Conservation (phyloP, 139 green algal species). For the Chlamydomonas applanata region DNA sequence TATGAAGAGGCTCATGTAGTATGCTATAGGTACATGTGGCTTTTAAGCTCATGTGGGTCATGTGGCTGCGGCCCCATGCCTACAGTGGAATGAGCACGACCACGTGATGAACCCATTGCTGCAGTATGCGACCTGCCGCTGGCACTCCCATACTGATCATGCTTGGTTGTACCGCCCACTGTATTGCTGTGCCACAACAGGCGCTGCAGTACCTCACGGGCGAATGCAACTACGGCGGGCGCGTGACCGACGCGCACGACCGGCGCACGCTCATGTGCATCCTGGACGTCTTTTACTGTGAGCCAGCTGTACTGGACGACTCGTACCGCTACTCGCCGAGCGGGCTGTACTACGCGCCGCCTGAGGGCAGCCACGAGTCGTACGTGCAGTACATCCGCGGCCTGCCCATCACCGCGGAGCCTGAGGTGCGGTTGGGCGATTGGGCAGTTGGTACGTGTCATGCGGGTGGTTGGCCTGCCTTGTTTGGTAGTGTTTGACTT, state of each 20-base stretch:
- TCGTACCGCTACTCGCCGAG: constrained; percentile 57
- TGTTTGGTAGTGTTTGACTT: no score
- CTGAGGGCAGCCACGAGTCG: constrained; percentile 44
- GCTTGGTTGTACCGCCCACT: no score
- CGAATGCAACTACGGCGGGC: no score
- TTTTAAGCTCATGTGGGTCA: neutral
- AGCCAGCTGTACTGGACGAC: constrained; percentile 9
- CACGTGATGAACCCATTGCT: neutral
- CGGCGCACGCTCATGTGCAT: constrained; percentile 63
- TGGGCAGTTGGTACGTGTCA: no score
- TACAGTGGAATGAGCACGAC: no score
- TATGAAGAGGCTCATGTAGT: no score
- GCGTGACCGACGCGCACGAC: constrained; percentile 77
- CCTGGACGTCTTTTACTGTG: constrained; percentile 49
- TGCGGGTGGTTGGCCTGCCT: no score
- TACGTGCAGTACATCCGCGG: constrained; percentile 52
- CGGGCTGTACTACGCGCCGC: constrained; percentile 65
- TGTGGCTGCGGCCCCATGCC: neutral
- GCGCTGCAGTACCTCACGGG: no score
- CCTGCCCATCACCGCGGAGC: neutral
- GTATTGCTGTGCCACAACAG: no score
- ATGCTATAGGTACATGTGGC: neutral
- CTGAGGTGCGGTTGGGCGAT: no score
- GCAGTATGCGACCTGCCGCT: constrained; percentile 14
- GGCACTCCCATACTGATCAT: no score